phyloP scores from a whole-genome alignment of 2,329 filamentous ascomycete genomes.

The Fusarium gaditjirri region DNA sequence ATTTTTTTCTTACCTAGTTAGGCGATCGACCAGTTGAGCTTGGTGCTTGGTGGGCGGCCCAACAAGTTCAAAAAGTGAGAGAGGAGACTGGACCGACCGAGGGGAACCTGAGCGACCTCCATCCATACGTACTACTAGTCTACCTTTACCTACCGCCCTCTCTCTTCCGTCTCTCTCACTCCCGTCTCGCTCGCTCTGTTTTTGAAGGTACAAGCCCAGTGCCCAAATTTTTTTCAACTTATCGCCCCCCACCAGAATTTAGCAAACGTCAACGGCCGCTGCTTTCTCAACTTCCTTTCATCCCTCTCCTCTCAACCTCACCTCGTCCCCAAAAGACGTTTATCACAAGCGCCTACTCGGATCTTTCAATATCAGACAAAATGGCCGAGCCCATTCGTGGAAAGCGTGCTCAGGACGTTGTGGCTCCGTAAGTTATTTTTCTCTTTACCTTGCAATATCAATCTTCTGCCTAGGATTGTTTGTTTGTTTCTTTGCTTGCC shows the following conservation, averaged over 20 bases:
- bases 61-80: conserved; percentile 45
- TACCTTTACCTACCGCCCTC: neutral
- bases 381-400: conserved; percentile 74
- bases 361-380: conserved; percentile 49
- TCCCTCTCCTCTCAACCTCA: conserved; percentile 47
- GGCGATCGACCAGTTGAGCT: conserved; percentile 45
- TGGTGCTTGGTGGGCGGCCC: conserved; percentile 44
- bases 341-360: conserved; percentile 43
- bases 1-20: conserved; percentile 27
- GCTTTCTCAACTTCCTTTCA: conserved; percentile 50
- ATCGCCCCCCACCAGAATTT: conserved; percentile 55
- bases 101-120: neutral
- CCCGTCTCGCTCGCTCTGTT: conserved; percentile 16
- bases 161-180: neutral
- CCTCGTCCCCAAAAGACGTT: conserved; percentile 45
- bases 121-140: neutral
- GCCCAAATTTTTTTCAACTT: conserved; percentile 51
- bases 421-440: conserved; percentile 65
- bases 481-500: conserved; percentile 38
- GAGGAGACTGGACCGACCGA: conserved; percentile 6
- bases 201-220: conserved; percentile 42
- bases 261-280: conserved; percentile 51
- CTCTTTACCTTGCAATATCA: conserved; percentile 21
- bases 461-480: conserved; percentile 15
- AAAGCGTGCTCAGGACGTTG: conserved; percentile 66